Conservation (phyloP, 2,329 filamentous ascomycete species). For the Talaromyces atroroseus region DNA sequence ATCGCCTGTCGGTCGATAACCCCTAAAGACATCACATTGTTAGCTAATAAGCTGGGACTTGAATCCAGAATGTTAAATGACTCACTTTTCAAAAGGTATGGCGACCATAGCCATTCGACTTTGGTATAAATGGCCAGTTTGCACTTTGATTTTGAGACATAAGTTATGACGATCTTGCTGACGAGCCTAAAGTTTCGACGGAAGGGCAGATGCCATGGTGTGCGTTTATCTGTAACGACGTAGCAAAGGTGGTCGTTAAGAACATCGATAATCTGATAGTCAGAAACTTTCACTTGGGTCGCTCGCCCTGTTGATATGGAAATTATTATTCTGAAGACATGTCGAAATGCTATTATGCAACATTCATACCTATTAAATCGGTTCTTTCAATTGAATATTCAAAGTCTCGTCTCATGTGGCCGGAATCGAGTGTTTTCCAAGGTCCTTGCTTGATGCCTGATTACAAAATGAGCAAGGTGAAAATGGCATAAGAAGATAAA, state of each 20-base stretch:
- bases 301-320: constrained; percentile 33
- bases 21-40: constrained; percentile 21
- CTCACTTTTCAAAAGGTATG: constrained; percentile 45
- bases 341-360: not conserved
- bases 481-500: not conserved
- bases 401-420: constrained; percentile 71
- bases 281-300: constrained; percentile 60
- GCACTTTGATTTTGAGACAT: constrained; percentile 84
- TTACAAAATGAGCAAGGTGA: constrained; percentile 15
- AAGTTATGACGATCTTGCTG: constrained; percentile 89
- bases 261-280: constrained; percentile 81
- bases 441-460: constrained; percentile 74
- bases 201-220: constrained; percentile 80
- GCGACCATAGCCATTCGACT: constrained; percentile 75
- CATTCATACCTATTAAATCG: constrained; percentile 56
- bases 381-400: constrained; percentile 67
- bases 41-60: constrained; percentile 2
- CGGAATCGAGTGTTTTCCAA: constrained; percentile 68
- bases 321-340: constrained; percentile 12
- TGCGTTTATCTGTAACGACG: constrained; percentile 59
- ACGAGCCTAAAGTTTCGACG: constrained; percentile 72
- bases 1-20: constrained; percentile 62
- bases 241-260: constrained; percentile 72
- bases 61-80: not conserved
- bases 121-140: constrained; percentile 84